Base-by-base conservation (phyloP, 2,329 filamentous ascomycete genomes). In the Paramyrothecium sp. region DNA sequence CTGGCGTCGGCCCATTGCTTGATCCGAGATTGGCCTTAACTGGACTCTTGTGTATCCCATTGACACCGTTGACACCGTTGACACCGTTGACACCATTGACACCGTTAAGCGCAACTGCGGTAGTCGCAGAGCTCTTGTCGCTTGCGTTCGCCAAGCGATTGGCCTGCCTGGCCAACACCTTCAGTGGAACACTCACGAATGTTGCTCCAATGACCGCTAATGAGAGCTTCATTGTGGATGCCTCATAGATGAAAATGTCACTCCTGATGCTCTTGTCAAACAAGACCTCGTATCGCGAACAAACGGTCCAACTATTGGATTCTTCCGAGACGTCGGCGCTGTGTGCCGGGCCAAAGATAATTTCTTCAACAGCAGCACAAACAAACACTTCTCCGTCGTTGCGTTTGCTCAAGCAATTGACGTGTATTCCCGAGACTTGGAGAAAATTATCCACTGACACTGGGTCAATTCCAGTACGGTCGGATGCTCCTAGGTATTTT, bases 361-460 rank as follows among this genome's bases (percentile, higher is more conserved):
- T 23, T 17, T 53, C 50, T 3, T 34, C 50, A 2, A 56, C 8
- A 23, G 22, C 20, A 8, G 33, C 53, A 19, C 54, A 56, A 22
- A 56, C 50, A 46, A 34, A 34, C 3, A 56, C 50, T n/a, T 56
- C 49, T 1, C 38, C 34, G 21, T 20, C n/a, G 10, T 11, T 22
- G 4, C 49, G 11, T 5, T 19, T 12, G 3, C n/a, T 13, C 13
- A 56, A 50, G 20, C 54, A 53, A 30, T 53, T 53, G 10, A 23
- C n/a, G 11, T 56, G 54, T 17, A 56, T 52, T 8, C 50, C 54
- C 7, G 54, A 20, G 11, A 56, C 50, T 30, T 56, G 54, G n/a
- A 56, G 33, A 46, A 58, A 58, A 34, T 53, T 53, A 44, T 58
- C 56, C 13, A 58, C 13, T 2, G 50, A 20, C 7, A 56, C 17